These are phyloP conservation scores for Podospora pseudoanserina DNA, from an alignment of 495 filamentous ascomycete genomes.

Conservation along the genomic window DNA sequence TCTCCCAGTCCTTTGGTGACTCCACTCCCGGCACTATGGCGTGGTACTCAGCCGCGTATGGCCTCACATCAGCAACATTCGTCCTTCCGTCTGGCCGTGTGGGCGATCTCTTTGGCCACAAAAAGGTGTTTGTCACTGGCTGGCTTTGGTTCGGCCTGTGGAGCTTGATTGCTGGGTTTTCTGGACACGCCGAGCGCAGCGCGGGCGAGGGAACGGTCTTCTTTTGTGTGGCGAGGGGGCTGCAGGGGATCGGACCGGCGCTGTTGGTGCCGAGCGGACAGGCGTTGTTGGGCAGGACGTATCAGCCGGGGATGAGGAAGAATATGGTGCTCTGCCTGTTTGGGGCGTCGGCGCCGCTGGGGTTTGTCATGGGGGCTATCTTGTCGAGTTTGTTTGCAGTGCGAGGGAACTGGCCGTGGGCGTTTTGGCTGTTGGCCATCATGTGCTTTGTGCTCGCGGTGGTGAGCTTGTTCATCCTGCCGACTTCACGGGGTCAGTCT, in stretches of 20 bases:
- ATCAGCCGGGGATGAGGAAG: constrained; percentile 52
- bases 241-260: constrained; percentile 59
- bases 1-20: constrained; percentile 44
- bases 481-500: constrained; percentile 31
- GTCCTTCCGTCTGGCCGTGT: constrained; percentile 63
- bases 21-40: constrained; percentile 41
- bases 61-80: constrained; percentile 66
- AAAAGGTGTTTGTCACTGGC: constrained; percentile 59
- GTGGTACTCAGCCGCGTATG: constrained; percentile 46
- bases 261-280: constrained; percentile 59
- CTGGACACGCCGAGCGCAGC: constrained; percentile 21
- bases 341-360: constrained; percentile 57
- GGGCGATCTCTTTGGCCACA: constrained; percentile 65
- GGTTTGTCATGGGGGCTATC: constrained; percentile 49
- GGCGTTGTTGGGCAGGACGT: constrained; percentile 57
- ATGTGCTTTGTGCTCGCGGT: constrained; percentile 41
- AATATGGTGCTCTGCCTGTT: constrained; percentile 59
- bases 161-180: constrained; percentile 59
- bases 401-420: constrained; percentile 61
- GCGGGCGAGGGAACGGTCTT: constrained; percentile 36
- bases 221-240: constrained; percentile 56
- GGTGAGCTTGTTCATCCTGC: constrained; percentile 45
- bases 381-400: constrained; percentile 51
- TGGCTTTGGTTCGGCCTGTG: constrained; percentile 62
- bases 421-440: constrained; percentile 55